Evolutionary conservation across 352 stramenopile species (phyloP), one percentile per base, ranked within the genome.

Genomic region (Peronospora tabacina): DNA sequence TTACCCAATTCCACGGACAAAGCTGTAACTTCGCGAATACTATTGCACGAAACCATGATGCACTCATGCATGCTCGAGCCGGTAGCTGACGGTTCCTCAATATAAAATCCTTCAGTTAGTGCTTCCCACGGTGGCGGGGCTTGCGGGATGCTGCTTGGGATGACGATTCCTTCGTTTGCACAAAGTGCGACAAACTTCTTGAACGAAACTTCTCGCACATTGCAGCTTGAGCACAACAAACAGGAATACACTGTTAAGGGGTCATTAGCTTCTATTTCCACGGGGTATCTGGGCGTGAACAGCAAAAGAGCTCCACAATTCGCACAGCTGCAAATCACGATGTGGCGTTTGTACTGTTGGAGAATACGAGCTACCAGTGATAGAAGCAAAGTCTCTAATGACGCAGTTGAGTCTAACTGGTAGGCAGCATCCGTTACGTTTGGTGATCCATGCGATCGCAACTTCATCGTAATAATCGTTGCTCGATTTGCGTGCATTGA

Each of bases 161-260:
- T 54, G 1, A 50, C 39, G 29, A 85, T 58, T 5, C 64, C 74
- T 40, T 87, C 73, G 9, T 61, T 61, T 1, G 51, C 53, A 55
- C 75, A 85, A 16, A 79, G 52, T 15, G 56, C 58, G 11, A 73
- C 38, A 42, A 92, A 65, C 19, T 74, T 76, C 22, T 88, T 81
- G 26, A 64, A 68, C 7, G 67, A 66, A 29, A 70, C 51, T 47
- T 92, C 82, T 7, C 82, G 76, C 3, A 90, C 72, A 38, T 92
- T 89, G 52, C 58, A 65, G 38, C 76, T 90, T 16, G 55, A 68
- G 42, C 82, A 92, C 5, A 92, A 44, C 47, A 87, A 56, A 29
- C 82, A 92, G 17, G 67, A 60, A 48, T 75, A 78, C 5, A 90
- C 52, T n/a, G 67, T 46, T 30, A 82, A 42, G 7, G 53, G 34